Evolutionary conservation across 2,329 filamentous ascomycete genomes (phyloP), one percentile per base, ranked within the genome.

Genomic region (Chaetomiaceae sp.): DNA sequence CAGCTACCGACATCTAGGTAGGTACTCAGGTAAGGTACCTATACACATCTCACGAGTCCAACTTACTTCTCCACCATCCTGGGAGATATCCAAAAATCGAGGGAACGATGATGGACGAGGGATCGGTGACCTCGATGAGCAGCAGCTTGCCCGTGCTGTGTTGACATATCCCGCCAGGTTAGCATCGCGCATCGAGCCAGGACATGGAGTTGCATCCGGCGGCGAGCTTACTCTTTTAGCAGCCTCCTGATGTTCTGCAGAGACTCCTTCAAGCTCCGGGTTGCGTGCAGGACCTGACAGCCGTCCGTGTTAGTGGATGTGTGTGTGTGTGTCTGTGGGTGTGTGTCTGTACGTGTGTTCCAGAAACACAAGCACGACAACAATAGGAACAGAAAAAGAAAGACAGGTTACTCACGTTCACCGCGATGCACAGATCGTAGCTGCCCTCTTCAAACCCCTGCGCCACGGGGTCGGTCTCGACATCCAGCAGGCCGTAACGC

Each of bases 401-500:
- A 29, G 27, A 3, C 10, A 14, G 10, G 14, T 9, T 29, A 29
- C 27, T 29, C 27, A 29, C 65, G 20, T 65, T 58, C 8, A 59
- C 57, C 0, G 65, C 66, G 29, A 69, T 49, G 4, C 68, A 44
- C 6, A 69, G 20, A 45, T 69, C 66, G 42, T 60, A 68, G 4
- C 36, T 29, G 6, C 42, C 50, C 0, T 26, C 29, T 29, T 58
- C 53, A 41, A 65, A 65, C 3, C 63, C 63, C 45, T 68, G 65
- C 6, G 46, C 49, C 0, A 33, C 36, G 4, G 59, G 57, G 33
- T 63, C 58, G 18, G 48, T 38, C 24, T 57, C 53, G 24, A 66
- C 60, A 40, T 68, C 59, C 10, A 66, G 53, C 5, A 48, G 45
- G 22, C 47, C 40, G 43, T 54, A 66, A 11, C 53, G 40, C 42